Conservation (phyloP, 352 stramenopile species). For the Thraustochytrium sp. region DNA sequence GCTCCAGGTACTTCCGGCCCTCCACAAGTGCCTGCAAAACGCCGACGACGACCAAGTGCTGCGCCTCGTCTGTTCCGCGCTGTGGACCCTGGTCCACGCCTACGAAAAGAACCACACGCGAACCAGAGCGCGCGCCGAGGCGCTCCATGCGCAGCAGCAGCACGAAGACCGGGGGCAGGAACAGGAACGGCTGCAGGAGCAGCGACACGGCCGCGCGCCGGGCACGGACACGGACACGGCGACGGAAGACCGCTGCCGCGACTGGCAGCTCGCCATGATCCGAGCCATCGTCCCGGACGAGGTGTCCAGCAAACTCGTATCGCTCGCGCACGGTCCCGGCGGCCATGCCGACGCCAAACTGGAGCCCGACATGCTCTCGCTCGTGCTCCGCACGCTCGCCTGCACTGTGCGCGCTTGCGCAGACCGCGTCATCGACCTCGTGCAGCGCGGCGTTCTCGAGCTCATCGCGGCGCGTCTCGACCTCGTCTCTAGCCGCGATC, state of each 20-base stretch:
- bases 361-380: not conserved
- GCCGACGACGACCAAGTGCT: not conserved
- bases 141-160: no score
- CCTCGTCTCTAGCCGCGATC: not conserved
- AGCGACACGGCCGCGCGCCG: no score
- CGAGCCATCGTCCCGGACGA: not conserved
- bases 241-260: not conserved
- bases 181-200: no score
- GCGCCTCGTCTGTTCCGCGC: not conserved
- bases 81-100: not conserved
- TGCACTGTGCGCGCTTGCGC: not conserved
- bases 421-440: not conserved
- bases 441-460: not conserved
- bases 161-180: no score
- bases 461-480: not conserved
- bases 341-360: not conserved
- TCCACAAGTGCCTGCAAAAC: not conserved
- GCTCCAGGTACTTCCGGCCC: not conserved
- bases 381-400: not conserved
- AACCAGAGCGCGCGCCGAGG: no score
- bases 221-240: no score
- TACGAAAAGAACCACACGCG: slow-evolving; percentile 9
- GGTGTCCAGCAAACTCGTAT: slow-evolving; percentile 1
- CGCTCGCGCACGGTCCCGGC: not conserved
- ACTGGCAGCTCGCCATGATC: slow-evolving; percentile 12